Conservation (phyloP, 805 yeast species). For the Candida pseudoglaebosa region DNA sequence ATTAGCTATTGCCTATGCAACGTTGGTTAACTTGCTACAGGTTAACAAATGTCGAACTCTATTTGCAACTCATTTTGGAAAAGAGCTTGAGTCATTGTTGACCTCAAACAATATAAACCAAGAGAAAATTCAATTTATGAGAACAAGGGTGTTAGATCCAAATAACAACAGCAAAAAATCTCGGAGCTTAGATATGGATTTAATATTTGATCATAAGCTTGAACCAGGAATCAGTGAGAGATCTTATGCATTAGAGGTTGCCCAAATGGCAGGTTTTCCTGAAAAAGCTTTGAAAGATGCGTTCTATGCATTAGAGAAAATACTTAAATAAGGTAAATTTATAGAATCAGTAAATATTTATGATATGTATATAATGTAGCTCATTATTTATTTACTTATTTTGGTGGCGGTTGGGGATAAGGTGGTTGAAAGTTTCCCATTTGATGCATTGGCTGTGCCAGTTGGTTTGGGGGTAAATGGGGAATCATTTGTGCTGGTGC, state of each 20-base stretch:
- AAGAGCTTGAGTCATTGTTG: constrained; percentile 36
- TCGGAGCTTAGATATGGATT: constrained; percentile 9
- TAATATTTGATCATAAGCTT: constrained; percentile 53
- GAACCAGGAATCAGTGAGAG: constrained; percentile 64
- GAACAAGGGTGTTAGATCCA: constrained; percentile 26
- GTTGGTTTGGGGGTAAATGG: constrained; percentile 6
- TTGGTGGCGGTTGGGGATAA: constrained; percentile 6
- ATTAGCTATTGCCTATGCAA: constrained; percentile 76
- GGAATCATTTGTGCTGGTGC: constrained; percentile 2
- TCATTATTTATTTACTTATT: constrained; percentile 9
- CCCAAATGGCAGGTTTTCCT: constrained; percentile 79
- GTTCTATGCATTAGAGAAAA: constrained; percentile 15
- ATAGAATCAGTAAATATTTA: constrained; percentile 5
- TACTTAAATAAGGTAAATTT: constrained; percentile 5
- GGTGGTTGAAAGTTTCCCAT: constrained; percentile 7
- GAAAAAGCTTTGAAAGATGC: constrained; percentile 53
- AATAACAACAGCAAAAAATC: neutral
- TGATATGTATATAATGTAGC: constrained; percentile 7
- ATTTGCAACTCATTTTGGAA: constrained; percentile 85
- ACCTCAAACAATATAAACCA: constrained; percentile 24
- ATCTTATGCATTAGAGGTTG: constrained; percentile 76
- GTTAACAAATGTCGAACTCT: constrained; percentile 63
- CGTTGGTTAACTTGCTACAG: constrained; percentile 52
- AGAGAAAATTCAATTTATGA: constrained; percentile 22
- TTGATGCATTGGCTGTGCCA: constrained; percentile 7